Percentiles rank a stretch among this genome's conserved stretches.
phyloP scores from a whole-genome alignment of 2,329 filamentous ascomycete genomes.

The Scedosporium apiospermum region DNA sequence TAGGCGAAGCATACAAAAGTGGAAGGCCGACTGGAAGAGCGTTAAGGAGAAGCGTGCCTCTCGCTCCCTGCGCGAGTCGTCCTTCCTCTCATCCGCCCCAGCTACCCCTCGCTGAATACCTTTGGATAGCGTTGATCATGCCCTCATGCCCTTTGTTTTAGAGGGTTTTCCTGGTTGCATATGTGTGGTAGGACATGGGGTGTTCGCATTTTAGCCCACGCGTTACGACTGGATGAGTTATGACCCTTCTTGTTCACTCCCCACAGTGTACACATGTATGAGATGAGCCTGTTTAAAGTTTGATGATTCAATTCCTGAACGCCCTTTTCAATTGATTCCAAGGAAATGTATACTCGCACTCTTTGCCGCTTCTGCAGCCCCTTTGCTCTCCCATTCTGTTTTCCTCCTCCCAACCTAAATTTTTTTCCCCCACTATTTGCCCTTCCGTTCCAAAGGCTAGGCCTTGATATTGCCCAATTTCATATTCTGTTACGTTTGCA shows the following conservation, averaged over 20 bases:
- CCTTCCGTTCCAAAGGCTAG: too few species aligned
- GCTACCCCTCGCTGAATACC: not conserved
- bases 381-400: not conserved
- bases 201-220: not conserved
- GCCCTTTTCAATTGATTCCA: not conserved
- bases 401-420: not conserved
- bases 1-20: conserved; percentile 47
- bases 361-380: not conserved
- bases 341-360: not conserved
- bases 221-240: not conserved
- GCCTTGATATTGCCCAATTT: too few species aligned
- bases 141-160: not conserved
- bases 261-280: not conserved
- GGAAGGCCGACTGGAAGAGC: conserved; percentile 50
- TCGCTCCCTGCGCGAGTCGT: conserved; percentile 11
- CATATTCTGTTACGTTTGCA: not conserved
- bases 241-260: not conserved
- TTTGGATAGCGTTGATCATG: not conserved
- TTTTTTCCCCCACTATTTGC: not conserved
- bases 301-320: not conserved
- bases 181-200: not conserved
- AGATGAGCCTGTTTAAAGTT: not conserved
- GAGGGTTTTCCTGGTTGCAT: not conserved
- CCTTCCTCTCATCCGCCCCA: not conserved
- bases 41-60: conserved; percentile 36